Evolutionary conservation across 768 basidiomycete genomes (phyloP).

Genomic region (Tubosaeta brunneosetosa): DNA sequence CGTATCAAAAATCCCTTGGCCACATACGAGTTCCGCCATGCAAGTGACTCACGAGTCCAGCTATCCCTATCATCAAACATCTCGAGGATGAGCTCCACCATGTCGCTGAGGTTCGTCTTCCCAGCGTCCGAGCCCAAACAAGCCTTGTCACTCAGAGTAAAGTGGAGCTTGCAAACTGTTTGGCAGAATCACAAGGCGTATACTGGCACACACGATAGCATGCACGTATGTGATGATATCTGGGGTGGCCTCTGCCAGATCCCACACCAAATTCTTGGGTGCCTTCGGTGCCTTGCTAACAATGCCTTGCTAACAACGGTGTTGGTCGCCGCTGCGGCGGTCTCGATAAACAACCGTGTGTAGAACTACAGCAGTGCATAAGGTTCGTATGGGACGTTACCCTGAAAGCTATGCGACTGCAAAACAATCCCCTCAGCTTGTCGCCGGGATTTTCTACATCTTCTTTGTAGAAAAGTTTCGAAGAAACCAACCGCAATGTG

Average conservation of each 20-base stretch:
- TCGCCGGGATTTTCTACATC: neutral
- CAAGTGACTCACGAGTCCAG: neutral
- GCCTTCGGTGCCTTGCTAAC: neutral
- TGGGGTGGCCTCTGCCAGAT: neutral
- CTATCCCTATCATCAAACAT: slow-evolving; percentile 1
- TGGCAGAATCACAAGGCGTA: neutral
- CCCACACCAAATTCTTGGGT: neutral
- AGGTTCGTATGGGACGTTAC: neutral
- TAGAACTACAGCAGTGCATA: neutral
- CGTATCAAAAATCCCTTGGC: no score
- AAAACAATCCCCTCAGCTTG: neutral
- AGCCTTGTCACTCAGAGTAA: neutral
- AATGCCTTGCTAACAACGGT: neutral
- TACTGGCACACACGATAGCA: neutral
- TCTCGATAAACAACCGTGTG: neutral
- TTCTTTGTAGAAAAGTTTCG: slow-evolving; percentile 2
- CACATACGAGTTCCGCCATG: neutral
- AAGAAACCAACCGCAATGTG: no score
- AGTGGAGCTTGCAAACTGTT: neutral
- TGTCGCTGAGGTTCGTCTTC: neutral
- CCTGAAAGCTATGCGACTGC: neutral
- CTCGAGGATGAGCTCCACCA: slow-evolving; percentile 20
- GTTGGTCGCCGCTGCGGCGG: neutral
- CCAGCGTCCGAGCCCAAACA: neutral
- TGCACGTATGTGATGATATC: neutral